Conservation (phyloP, 148 eudicot species). For the Agrostemma githago region DNA sequence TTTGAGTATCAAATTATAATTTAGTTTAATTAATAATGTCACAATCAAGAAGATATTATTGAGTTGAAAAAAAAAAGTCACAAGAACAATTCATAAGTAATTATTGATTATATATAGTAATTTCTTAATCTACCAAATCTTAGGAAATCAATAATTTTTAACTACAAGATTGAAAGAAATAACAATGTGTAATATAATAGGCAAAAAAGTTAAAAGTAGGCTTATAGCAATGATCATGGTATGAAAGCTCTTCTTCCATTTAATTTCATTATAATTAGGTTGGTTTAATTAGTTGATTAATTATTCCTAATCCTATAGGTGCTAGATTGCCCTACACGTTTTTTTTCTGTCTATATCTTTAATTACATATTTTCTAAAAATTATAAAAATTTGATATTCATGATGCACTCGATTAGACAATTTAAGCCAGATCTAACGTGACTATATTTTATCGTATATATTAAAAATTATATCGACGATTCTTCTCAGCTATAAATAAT, state of each 20-base stretch:
- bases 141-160: conserved; percentile 21
- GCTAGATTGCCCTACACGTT: background rate
- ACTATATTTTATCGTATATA: no score
- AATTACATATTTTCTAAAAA: no score
- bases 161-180: background rate
- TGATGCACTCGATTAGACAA: no score
- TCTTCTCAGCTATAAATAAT: no score
- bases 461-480: no score
- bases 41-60: conserved; percentile 26
- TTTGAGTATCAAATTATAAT: conserved; percentile 9
- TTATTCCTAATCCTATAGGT: background rate
- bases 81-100: background rate
- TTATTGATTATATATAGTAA: background rate
- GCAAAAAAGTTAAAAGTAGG: background rate
- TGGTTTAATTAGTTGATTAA: background rate
- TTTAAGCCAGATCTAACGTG: no score
- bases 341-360: no score
- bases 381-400: no score
- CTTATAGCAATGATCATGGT: background rate
- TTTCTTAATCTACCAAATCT: conserved; percentile 23
- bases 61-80: conserved; percentile 11
- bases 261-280: background rate
- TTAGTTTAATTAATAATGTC: conserved; percentile 21
- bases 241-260: background rate
- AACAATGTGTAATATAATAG: background rate